phyloP scores from a whole-genome alignment of 2,329 filamentous ascomycete genomes.

The Whalleya microplaca region DNA sequence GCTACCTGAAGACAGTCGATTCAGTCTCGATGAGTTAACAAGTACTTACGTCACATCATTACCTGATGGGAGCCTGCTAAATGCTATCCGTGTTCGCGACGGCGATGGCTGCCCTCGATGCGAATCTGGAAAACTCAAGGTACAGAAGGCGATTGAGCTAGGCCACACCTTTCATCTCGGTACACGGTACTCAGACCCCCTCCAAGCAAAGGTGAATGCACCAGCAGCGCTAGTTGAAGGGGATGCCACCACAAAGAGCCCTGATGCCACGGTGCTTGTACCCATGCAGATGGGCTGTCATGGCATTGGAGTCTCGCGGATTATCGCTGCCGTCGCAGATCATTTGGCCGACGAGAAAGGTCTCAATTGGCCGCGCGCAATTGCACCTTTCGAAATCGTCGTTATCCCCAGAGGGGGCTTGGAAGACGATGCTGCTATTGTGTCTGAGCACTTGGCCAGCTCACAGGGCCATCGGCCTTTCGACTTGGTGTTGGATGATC shows the following conservation, averaged over 20 bases:
- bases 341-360: conserved; percentile 72
- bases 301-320: conserved; percentile 88
- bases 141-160: conserved; percentile 80
- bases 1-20: conserved; percentile 16
- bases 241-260: conserved; percentile 19
- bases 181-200: conserved; percentile 79
- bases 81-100: conserved; percentile 66
- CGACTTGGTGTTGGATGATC: conserved; percentile 77
- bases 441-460: conserved; percentile 65
- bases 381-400: conserved; percentile 82
- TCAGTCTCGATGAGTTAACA: conserved; percentile 18
- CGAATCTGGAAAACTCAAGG: conserved; percentile 60
- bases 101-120: conserved; percentile 79
- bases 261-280: conserved; percentile 40
- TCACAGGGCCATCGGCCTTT: conserved; percentile 36
- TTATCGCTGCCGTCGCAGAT: conserved; percentile 85
- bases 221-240: conserved; percentile 35
- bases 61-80: conserved; percentile 47
- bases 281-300: conserved; percentile 94
- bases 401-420: conserved; percentile 60
- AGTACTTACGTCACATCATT: conserved; percentile 23
- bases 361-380: conserved; percentile 83
- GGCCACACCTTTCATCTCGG: conserved; percentile 96
- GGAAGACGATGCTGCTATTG: conserved; percentile 52
- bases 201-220: conserved; percentile 65